These are phyloP conservation scores for Sungouiozyma ichnusensis DNA, from an alignment of 805 yeast genomes.

Conservation along the genomic window DNA sequence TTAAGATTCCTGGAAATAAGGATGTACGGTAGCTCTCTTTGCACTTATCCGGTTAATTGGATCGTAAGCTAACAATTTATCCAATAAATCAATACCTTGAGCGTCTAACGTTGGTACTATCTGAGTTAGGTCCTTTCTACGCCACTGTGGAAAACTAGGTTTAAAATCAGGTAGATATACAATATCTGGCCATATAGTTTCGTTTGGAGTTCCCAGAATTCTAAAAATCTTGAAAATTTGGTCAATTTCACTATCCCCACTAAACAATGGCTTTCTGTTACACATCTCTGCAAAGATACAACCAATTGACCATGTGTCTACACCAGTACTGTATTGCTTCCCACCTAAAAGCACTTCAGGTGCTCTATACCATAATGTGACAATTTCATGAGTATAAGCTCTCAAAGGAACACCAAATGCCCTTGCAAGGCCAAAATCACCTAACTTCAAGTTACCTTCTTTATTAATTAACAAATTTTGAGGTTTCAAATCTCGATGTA, in stretches of 20 bases:
- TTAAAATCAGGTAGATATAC: conserved; percentile 81
- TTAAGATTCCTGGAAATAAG: conserved; percentile 35
- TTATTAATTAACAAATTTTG: conserved; percentile 82
- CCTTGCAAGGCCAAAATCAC: conserved; percentile 94
- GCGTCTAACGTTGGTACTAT: conserved; percentile 71
- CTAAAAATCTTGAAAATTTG: conserved; percentile 86
- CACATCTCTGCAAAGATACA: conserved; percentile 98
- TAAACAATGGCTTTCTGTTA: conserved; percentile 93
- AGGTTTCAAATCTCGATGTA: conserved; percentile 80
- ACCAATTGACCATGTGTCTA: conserved; percentile 98
- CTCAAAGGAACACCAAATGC: conserved; percentile 98
- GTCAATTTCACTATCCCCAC: conserved; percentile 94
- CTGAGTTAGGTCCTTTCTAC: conserved; percentile 78
- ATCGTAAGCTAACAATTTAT: conserved; percentile 73
- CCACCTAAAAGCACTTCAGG: conserved; percentile 95
- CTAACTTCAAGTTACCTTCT: conserved; percentile 87
- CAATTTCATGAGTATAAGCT: conserved; percentile 95
- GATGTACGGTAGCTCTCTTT: conserved; percentile 81
- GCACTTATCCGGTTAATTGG: conserved; percentile 93
- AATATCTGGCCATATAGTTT: conserved; percentile 95
- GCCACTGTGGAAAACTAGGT: conserved; percentile 71
- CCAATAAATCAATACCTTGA: conserved; percentile 76
- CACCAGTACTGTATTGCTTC: conserved; percentile 90
- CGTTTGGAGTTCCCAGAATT: conserved; percentile 93
- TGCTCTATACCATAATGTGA: conserved; percentile 95